Percentiles rank a stretch among this genome's conserved stretches.
These are phyloP conservation scores for Russula griseocarnosa DNA, from an alignment of 768 basidiomycete species.

Conservation along the genomic window DNA sequence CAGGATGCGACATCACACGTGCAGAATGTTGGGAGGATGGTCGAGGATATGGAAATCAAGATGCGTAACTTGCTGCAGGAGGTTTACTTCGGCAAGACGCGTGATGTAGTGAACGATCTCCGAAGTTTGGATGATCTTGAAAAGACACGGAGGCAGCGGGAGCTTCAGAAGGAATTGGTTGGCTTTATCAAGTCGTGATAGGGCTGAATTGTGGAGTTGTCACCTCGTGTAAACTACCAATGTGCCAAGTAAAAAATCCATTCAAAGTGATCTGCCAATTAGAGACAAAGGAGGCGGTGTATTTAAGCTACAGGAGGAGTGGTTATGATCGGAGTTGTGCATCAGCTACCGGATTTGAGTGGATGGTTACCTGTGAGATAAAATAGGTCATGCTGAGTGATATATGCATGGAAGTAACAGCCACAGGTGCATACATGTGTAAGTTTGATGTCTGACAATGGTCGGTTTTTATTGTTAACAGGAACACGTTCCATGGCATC, in stretches of 20 bases:
- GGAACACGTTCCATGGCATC: constrained; percentile 92
- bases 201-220: neutral
- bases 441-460: constrained; percentile 79
- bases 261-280: neutral
- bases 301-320: neutral
- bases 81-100: constrained; percentile 95
- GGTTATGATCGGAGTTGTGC: constrained; percentile 42
- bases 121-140: constrained; percentile 84
- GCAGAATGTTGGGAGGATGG: constrained; percentile 88
- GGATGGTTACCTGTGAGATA: constrained; percentile 65
- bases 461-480: constrained; percentile 87
- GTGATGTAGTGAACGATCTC: constrained; percentile 90
- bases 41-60: constrained; percentile 99
- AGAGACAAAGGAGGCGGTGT: neutral
- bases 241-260: neutral
- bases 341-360: constrained; percentile 94
- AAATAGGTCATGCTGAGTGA: neutral
- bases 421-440: constrained; percentile 53
- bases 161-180: constrained; percentile 87
- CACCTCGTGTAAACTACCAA: neutral
- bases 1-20: constrained; percentile 83
- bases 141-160: constrained; percentile 71
- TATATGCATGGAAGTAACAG: neutral
- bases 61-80: constrained; percentile 94
- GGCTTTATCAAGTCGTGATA: constrained; percentile 62